These are phyloP conservation scores for Xylariaceae sp. DNA, from an alignment of 2,329 filamentous ascomycete species.

Conservation along the genomic window DNA sequence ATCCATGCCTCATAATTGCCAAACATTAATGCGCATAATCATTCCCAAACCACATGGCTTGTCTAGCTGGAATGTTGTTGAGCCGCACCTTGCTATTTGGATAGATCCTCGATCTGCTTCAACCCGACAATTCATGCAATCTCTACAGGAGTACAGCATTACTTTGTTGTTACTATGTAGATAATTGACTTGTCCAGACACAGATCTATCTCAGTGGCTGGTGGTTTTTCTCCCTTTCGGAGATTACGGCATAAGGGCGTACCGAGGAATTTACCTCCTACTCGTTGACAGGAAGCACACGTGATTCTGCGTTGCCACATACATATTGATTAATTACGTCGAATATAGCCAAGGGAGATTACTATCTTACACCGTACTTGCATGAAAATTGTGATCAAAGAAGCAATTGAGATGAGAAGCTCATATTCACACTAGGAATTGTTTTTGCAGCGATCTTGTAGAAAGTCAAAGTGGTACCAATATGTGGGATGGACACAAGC, in stretches of 20 bases:
- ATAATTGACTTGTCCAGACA: too few species aligned
- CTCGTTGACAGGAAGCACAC: too few species aligned
- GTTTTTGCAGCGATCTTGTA: background rate
- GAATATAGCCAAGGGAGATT: too few species aligned
- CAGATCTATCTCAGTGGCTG: background rate
- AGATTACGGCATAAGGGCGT: background rate
- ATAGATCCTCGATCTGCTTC: conserved; percentile 16
- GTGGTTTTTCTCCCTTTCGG: background rate
- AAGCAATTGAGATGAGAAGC: too few species aligned
- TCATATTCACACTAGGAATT: background rate
- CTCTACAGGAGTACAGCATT: background rate
- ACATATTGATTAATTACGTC: background rate
- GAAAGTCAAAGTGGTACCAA: too few species aligned
- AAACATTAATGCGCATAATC: conserved; percentile 7
- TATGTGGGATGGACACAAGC: background rate
- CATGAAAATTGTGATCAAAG: too few species aligned
- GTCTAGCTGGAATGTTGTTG: conserved; percentile 13
- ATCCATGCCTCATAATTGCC: conserved; percentile 12
- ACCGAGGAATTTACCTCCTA: too few species aligned
- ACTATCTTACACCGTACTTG: too few species aligned
- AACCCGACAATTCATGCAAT: conserved; percentile 3
- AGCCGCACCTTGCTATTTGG: conserved; percentile 12
- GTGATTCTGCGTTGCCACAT: too few species aligned
- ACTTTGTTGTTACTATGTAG: too few species aligned
- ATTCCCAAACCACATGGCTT: conserved; percentile 4